Base-by-base conservation (phyloP, 352 stramenopile species). In the Phytophthora europaea region DNA sequence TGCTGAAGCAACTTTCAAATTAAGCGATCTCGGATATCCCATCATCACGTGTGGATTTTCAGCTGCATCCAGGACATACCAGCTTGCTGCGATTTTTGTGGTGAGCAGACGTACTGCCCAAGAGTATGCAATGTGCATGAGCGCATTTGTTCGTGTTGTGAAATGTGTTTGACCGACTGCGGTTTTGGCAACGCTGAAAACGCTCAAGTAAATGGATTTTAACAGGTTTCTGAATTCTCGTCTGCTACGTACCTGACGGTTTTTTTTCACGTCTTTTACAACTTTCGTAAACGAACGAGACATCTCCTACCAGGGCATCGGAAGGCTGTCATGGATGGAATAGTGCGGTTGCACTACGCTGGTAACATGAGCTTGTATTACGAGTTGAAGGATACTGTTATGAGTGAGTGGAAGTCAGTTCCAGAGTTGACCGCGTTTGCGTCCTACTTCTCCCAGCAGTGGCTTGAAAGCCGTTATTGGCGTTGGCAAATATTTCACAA, bases 71-170 rank as follows among this genome's bases (percentile, higher is more conserved):
- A 3, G 40, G 18, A n/a, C 13, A 2, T 47, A 47, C 40, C 40
- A 47, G 40, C 16, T 47, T 7, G 12, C 40, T n/a, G 38, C 38
- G 1, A 47, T 47, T n/a, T 47, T 47, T n/a, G 40, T 7, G 36
- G 36, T 16, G 13, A 43, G 12, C 6, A 12, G 36, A 16, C 36
- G 36, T 15, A 58, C 45, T 9, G 2, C 47, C 13, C 28, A 66
- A 34, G 31, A 66, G 16, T 66, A 66, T 45, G n/a, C n/a, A 38
- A 34, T 66, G 60, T 47, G 50, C 16, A 53, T 67, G 12, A 16
- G 15, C 2, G 36, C 3, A 18, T 31, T 67, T 22, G 34, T 54
- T 20, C 50, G 36, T 15, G 48, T 61, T 43, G 18, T 61, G 4
- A 38, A 34, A n/a, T 22, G 7, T 1, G 33, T 48, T n/a, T 22